These are phyloP conservation scores for Hypoxylon cercidicola DNA, from an alignment of 495 filamentous ascomycete genomes.

Conservation along the genomic window DNA sequence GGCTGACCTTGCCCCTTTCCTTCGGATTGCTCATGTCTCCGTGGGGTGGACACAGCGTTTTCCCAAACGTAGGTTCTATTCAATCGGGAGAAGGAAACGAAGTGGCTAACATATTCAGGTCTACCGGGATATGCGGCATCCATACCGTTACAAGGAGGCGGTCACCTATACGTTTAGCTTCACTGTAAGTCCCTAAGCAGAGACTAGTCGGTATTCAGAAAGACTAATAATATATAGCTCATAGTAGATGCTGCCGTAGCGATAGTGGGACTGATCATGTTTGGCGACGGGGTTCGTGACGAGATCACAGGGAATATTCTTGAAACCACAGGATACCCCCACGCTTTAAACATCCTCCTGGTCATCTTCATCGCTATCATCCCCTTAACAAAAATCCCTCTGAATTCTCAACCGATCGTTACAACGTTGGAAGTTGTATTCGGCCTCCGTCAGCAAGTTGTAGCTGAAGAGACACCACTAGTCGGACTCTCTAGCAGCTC, in stretches of 20 bases:
- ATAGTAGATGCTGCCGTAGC: constrained; percentile 83
- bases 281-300: constrained; percentile 83
- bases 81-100: not conserved
- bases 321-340: constrained; percentile 75
- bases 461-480: constrained; percentile 56
- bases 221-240: constrained; percentile 61
- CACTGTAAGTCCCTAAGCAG: constrained; percentile 68
- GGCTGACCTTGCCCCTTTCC: constrained; percentile 88
- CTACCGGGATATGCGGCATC: constrained; percentile 97
- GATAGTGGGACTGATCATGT: constrained; percentile 89
- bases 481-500: constrained; percentile 66
- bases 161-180: constrained; percentile 88
- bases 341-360: constrained; percentile 77
- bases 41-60: constrained; percentile 95
- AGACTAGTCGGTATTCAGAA: constrained; percentile 16
- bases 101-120: constrained; percentile 61
- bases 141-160: constrained; percentile 78
- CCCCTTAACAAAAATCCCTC: constrained; percentile 90
- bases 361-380: constrained; percentile 90
- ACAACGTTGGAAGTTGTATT: constrained; percentile 82
- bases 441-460: constrained; percentile 70
- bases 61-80: constrained; percentile 72
- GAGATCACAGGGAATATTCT: constrained; percentile 93
- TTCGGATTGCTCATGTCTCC: constrained; percentile 97
- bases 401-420: constrained; percentile 90